phyloP scores from a whole-genome alignment of 331 rosid species.

The Quercus tomentella region DNA sequence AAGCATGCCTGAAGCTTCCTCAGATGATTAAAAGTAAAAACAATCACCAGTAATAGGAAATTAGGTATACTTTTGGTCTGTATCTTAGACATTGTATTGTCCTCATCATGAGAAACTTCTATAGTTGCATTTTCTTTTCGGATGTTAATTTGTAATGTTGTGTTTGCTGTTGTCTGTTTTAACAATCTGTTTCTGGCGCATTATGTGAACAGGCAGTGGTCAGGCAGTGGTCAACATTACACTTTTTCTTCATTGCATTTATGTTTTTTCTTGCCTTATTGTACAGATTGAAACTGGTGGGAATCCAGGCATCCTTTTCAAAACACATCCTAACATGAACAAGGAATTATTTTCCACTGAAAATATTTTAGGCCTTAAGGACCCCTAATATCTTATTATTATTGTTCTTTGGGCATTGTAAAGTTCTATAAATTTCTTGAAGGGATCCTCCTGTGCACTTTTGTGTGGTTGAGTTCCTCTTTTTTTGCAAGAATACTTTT shows the following conservation, averaged over 20 bases:
- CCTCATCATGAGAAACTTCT: neutral
- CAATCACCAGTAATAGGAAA: neutral
- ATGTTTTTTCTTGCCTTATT: slow-evolving; percentile 4
- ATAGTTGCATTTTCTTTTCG: neutral
- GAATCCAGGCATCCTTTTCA: slow-evolving; percentile 64
- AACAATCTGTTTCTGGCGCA: neutral
- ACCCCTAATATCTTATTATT: too few relatives aligned
- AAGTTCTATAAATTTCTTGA: too few relatives aligned
- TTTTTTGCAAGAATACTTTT: too few relatives aligned
- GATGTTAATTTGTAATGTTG: neutral
- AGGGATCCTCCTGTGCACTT: too few relatives aligned
- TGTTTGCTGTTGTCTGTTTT: neutral
- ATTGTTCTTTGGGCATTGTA: too few relatives aligned
- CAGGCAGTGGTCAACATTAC: neutral
- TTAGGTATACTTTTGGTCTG: neutral
- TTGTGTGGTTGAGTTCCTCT: too few relatives aligned
- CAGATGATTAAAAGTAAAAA: neutral
- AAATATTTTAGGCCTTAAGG: too few relatives aligned
- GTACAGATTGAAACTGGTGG: slow-evolving; percentile 84
- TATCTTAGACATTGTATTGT: neutral
- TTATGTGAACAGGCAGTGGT: too few relatives aligned
- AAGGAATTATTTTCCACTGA: too few relatives aligned
- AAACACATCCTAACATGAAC: too few relatives aligned
- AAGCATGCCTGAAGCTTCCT: neutral
- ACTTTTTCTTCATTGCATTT: neutral